phyloP scores from a whole-genome alignment of 805 yeast species.

The Saturnispora serradocipensis region DNA sequence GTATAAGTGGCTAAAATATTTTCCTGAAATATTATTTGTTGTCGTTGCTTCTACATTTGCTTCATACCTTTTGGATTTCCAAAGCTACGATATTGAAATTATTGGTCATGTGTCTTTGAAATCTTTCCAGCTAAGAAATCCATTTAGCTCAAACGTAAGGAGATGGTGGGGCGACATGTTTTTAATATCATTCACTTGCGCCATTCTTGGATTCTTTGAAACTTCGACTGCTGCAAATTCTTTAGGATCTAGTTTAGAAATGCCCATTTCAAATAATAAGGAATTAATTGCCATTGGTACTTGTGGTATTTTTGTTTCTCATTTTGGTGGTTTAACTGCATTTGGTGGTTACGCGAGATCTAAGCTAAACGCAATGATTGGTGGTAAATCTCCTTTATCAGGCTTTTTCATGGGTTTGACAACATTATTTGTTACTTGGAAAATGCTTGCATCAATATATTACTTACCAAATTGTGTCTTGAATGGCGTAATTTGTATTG shows the following conservation, averaged over 20 bases:
- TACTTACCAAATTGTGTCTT: constrained; percentile 72
- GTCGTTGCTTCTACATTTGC: constrained; percentile 52
- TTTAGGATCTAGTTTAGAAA: constrained; percentile 62
- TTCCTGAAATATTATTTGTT: constrained; percentile 83
- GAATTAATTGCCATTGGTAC: constrained; percentile 86
- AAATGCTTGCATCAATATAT: constrained; percentile 52
- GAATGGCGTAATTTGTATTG: constrained; percentile 69
- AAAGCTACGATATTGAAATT: constrained; percentile 47
- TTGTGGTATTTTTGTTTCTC: constrained; percentile 54
- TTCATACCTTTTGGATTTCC: constrained; percentile 40
- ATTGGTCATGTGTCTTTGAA: constrained; percentile 59
- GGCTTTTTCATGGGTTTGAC: constrained; percentile 75
- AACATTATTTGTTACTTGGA: constrained; percentile 56
- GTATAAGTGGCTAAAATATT: constrained; percentile 42
- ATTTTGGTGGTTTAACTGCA: constrained; percentile 67
- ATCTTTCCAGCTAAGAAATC: constrained; percentile 44
- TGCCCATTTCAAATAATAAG: constrained; percentile 74
- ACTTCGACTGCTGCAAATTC: constrained; percentile 89
- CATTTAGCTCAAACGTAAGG: constrained; percentile 40
- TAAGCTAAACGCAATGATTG: constrained; percentile 77
- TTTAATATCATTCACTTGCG: constrained; percentile 66
- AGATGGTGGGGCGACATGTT: constrained; percentile 46
- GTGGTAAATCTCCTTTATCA: constrained; percentile 79
- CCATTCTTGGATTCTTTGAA: constrained; percentile 85
- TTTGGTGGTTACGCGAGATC: constrained; percentile 97